Percentiles rank a stretch among this genome's conserved stretches.
Conservation (phyloP, 495 filamentous ascomycete species). For the Penicillium maclennaniae region DNA sequence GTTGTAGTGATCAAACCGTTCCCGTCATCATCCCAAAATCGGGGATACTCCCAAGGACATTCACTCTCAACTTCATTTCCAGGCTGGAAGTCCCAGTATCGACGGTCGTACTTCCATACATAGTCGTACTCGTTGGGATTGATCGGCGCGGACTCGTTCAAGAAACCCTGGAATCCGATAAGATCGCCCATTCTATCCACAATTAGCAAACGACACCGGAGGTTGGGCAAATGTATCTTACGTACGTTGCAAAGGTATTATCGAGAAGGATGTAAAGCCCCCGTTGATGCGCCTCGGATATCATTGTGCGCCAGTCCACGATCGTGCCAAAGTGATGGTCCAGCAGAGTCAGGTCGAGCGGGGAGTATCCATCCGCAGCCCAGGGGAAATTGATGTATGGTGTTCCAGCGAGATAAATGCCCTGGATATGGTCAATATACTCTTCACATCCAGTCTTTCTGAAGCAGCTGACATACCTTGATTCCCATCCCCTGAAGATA, state of each 20-base stretch:
- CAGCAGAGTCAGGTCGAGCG: conserved; percentile 64
- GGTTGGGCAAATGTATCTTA: not conserved
- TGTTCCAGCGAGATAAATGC: conserved; percentile 65
- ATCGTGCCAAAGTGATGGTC: conserved; percentile 66
- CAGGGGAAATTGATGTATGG: conserved; percentile 68
- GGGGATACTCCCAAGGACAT: conserved; percentile 58
- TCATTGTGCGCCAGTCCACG: conserved; percentile 56
- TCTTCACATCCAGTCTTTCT: no score
- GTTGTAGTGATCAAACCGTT: conserved; percentile 57
- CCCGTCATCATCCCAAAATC: conserved; percentile 64
- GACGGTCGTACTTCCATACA: conserved; percentile 52
- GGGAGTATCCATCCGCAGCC: conserved; percentile 62
- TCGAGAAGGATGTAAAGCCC: conserved; percentile 70
- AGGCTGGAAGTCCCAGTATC: conserved; percentile 60
- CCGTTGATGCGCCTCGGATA: conserved; percentile 59
- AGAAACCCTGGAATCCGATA: conserved; percentile 62
- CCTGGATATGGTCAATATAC: conserved; percentile 29
- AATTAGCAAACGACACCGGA: not conserved
- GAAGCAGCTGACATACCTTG: conserved; percentile 43
- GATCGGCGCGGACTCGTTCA: conserved; percentile 62
- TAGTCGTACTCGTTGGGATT: conserved; percentile 50
- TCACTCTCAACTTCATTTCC: conserved; percentile 44
- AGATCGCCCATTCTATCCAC: conserved; percentile 55
- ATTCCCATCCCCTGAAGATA: conserved; percentile 73
- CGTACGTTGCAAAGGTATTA: conserved; percentile 67